These are phyloP conservation scores for Hirsutella rhossiliensis DNA, from an alignment of 2,329 filamentous ascomycete genomes.

Conservation along the genomic window DNA sequence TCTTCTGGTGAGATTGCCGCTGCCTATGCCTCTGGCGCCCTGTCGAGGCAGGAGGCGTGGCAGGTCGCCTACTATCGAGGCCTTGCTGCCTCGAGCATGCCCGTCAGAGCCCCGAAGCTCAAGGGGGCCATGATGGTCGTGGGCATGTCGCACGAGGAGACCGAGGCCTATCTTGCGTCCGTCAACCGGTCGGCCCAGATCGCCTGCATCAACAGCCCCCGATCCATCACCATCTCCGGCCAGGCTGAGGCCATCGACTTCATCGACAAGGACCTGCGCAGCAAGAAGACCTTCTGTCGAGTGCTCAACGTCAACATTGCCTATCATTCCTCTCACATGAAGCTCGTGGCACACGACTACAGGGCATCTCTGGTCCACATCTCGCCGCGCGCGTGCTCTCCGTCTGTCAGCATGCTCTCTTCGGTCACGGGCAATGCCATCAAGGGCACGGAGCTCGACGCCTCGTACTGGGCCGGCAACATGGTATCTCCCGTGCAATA, in stretches of 20 bases:
- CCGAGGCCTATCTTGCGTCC: slow-evolving; percentile 13
- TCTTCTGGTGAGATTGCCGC: slow-evolving; percentile 36
- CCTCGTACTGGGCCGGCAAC: slow-evolving; percentile 34
- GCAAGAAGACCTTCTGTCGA: slow-evolving; percentile 19
- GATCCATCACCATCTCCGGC: slow-evolving; percentile 31
- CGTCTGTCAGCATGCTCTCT: slow-evolving; percentile 24
- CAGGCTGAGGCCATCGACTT: slow-evolving; percentile 16
- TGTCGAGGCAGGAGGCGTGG: slow-evolving; percentile 26
- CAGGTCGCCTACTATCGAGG: slow-evolving; percentile 29
- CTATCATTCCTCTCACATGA: slow-evolving; percentile 35
- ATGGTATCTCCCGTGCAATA: slow-evolving; percentile 33
- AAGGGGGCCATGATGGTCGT: slow-evolving; percentile 30
- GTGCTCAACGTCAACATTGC: slow-evolving; percentile 25
- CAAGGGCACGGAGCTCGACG: slow-evolving; percentile 14
- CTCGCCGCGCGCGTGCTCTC: slow-evolving; percentile 4
- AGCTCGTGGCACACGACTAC: slow-evolving; percentile 23
- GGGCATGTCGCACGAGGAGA: slow-evolving; percentile 17
- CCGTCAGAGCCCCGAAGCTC: slow-evolving; percentile 12
- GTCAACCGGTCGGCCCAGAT: slow-evolving; percentile 16
- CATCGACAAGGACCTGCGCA: slow-evolving; percentile 19
- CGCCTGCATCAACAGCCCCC: slow-evolving; percentile 32
- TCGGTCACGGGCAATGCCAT: slow-evolving; percentile 21
- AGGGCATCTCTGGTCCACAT: slow-evolving; percentile 13
- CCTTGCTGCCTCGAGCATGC: slow-evolving; percentile 17
- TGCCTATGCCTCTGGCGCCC: slow-evolving; percentile 24